Conservation (phyloP, 192 early-diverging fungal genomes). For the Gonapodya sp. region DNA sequence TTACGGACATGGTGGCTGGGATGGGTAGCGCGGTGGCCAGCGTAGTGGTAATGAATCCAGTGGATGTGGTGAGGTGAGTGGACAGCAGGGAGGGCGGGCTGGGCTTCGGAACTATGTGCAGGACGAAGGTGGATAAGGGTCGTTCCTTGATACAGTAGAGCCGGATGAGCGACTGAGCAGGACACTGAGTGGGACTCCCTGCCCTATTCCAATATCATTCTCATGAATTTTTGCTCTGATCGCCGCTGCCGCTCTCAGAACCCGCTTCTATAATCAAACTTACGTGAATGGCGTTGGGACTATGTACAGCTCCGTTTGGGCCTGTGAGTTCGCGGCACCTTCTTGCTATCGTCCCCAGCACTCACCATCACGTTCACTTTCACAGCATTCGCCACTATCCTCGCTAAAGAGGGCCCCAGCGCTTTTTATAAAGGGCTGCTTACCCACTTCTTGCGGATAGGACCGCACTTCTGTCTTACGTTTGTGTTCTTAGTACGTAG, state of each 20-base stretch:
- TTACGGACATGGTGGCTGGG: slow-evolving; percentile 58
- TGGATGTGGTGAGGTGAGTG: slow-evolving; percentile 34
- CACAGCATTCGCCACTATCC: slow-evolving; percentile 38
- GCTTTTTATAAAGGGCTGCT: slow-evolving; percentile 65
- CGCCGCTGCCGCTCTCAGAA: slow-evolving; percentile 20
- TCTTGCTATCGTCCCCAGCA: background rate
- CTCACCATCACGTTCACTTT: background rate
- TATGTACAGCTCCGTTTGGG: slow-evolving; percentile 32
- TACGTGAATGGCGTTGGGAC: slow-evolving; percentile 49
- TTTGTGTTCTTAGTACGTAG: background rate
- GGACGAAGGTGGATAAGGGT: too few relatives aligned
- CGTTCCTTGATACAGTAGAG: too few relatives aligned
- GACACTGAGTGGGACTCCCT: too few relatives aligned
- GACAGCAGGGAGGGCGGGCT: too few relatives aligned
- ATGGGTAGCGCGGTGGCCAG: slow-evolving; percentile 46
- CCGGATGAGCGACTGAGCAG: too few relatives aligned
- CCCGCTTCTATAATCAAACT: slow-evolving; percentile 63
- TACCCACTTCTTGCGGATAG: slow-evolving; percentile 67
- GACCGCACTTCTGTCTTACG: slow-evolving; percentile 54
- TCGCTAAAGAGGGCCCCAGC: slow-evolving; percentile 42
- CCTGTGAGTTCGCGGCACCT: background rate
- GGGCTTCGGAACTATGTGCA: too few relatives aligned
- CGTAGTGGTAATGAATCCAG: slow-evolving; percentile 39
- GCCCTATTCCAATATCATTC: too few relatives aligned
- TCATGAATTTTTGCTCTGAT: background rate